These are phyloP conservation scores for Mycena crocata DNA, from an alignment of 768 basidiomycete genomes.

Conservation along the genomic window DNA sequence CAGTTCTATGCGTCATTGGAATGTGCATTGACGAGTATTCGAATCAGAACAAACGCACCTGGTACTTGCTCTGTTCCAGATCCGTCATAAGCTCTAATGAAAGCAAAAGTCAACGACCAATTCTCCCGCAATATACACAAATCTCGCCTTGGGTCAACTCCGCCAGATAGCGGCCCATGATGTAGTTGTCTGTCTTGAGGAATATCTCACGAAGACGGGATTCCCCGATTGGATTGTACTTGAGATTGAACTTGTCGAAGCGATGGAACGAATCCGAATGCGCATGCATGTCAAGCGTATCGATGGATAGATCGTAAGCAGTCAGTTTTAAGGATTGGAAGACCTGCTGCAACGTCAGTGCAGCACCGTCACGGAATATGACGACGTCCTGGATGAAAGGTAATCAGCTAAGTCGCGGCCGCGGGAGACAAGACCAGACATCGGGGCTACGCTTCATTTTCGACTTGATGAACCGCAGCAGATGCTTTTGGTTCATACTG, in stretches of 20 bases:
- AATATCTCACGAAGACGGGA: conserved; percentile 96
- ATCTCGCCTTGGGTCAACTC: conserved; percentile 87
- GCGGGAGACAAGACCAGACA: conserved; percentile 51
- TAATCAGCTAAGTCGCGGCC: background rate
- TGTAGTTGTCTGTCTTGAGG: conserved; percentile 96
- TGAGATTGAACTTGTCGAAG: conserved; percentile 97
- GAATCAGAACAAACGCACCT: conserved; percentile 59
- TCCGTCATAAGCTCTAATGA: conserved; percentile 95
- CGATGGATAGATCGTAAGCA: conserved; percentile 98
- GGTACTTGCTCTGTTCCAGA: conserved; percentile 98
- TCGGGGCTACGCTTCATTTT: conserved; percentile 93
- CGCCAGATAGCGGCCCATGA: conserved; percentile 92
- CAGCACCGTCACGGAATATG: conserved; percentile 92
- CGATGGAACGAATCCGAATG: conserved; percentile 98
- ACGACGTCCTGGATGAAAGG: conserved; percentile 84
- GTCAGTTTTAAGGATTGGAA: conserved; percentile 95
- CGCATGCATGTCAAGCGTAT: conserved; percentile 99
- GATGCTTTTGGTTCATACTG: conserved; percentile 99
- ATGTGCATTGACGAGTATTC: background rate
- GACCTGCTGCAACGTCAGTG: conserved; percentile 92
- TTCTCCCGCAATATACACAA: background rate
- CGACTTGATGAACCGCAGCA: conserved; percentile 98
- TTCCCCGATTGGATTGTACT: conserved; percentile 98
- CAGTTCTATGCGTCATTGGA: conserved; percentile 68
- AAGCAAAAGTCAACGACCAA: background rate